phyloP scores from a whole-genome alignment of 2,329 filamentous ascomycete genomes.

The Hypoxylon sp. region DNA sequence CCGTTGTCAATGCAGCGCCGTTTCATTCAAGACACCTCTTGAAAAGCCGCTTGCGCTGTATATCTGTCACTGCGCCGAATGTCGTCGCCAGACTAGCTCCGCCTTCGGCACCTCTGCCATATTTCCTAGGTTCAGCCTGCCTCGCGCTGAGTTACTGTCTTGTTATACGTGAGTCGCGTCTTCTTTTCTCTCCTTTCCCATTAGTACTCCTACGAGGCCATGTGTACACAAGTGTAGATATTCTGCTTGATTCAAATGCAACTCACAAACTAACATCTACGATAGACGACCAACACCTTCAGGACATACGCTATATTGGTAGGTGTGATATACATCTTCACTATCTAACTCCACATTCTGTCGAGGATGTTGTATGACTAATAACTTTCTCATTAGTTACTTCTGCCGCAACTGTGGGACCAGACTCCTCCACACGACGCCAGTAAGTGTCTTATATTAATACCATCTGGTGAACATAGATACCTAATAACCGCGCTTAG shows the following conservation, averaged over 20 bases:
- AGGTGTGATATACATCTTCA: slow-evolving; percentile 39
- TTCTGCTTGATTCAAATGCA: not conserved
- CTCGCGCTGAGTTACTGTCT: slow-evolving; percentile 63
- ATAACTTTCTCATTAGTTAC: slow-evolving; percentile 60
- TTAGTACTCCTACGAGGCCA: not conserved
- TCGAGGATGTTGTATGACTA: not conserved
- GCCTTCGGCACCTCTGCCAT: slow-evolving; percentile 79
- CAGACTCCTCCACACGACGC: slow-evolving; percentile 73
- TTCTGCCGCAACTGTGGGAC: slow-evolving; percentile 78
- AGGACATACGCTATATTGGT: slow-evolving; percentile 72
- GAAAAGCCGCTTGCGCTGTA: slow-evolving; percentile 74
- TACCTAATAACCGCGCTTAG: slow-evolving; percentile 51
- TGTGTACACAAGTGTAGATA: not conserved
- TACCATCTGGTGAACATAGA: not conserved
- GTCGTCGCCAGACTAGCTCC: slow-evolving; percentile 74
- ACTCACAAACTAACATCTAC: slow-evolving; percentile 13
- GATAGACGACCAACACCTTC: slow-evolving; percentile 69
- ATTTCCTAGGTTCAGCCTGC: slow-evolving; percentile 75
- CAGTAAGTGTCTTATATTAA: slow-evolving; percentile 58
- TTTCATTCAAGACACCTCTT: slow-evolving; percentile 74
- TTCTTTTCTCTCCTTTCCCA: slow-evolving; percentile 34
- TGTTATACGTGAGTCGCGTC: slow-evolving; percentile 69
- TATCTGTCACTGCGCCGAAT: slow-evolving; percentile 79
- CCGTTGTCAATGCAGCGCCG: slow-evolving; percentile 74
- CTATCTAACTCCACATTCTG: not conserved